These are phyloP conservation scores for Draba incana DNA, from an alignment of 345 rosid genomes.

Conservation along the genomic window DNA sequence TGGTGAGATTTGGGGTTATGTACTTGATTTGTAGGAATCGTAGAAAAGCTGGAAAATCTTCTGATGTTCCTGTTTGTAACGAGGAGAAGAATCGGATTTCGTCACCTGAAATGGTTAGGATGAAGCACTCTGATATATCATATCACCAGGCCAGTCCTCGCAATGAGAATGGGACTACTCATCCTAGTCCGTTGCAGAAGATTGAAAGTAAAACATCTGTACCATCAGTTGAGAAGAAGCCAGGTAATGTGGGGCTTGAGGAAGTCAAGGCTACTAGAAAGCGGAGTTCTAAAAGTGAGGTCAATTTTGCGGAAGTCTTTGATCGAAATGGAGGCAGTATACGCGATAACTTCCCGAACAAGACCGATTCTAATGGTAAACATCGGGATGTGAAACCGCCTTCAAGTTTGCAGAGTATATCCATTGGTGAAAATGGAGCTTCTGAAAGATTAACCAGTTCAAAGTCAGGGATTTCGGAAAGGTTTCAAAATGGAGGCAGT, in stretches of 20 bases:
- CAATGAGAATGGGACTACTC: slow-evolving; percentile 49
- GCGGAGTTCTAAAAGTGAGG: slow-evolving; percentile 38
- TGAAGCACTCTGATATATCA: slow-evolving; percentile 58
- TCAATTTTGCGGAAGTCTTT: slow-evolving; percentile 22
- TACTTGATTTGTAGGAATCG: slow-evolving; percentile 39
- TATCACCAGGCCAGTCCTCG: slow-evolving; percentile 47
- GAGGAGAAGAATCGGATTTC: slow-evolving; percentile 37
- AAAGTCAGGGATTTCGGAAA: slow-evolving; percentile 42
- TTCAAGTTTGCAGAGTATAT: slow-evolving; percentile 36
- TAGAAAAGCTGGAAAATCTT: slow-evolving; percentile 36
- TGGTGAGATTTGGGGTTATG: slow-evolving; percentile 13
- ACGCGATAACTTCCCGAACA: slow-evolving; percentile 31
- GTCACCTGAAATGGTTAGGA: slow-evolving; percentile 51
- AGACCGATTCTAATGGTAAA: slow-evolving; percentile 41
- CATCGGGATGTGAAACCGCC: slow-evolving; percentile 43
- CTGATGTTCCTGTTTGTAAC: slow-evolving; percentile 30
- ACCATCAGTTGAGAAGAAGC: slow-evolving; percentile 40
- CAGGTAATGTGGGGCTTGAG: slow-evolving; percentile 31
- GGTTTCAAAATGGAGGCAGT: slow-evolving; percentile 40
- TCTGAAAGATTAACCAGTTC: slow-evolving; percentile 38
- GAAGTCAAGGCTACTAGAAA: slow-evolving; percentile 38
- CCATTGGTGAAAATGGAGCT: slow-evolving; percentile 33
- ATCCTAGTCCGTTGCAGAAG: slow-evolving; percentile 37
- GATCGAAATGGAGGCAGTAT: slow-evolving; percentile 36
- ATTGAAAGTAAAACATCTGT: slow-evolving; percentile 35